These are phyloP conservation scores for Xerophyta viscosa DNA, from an alignment of 106 monocot species.

Conservation along the genomic window DNA sequence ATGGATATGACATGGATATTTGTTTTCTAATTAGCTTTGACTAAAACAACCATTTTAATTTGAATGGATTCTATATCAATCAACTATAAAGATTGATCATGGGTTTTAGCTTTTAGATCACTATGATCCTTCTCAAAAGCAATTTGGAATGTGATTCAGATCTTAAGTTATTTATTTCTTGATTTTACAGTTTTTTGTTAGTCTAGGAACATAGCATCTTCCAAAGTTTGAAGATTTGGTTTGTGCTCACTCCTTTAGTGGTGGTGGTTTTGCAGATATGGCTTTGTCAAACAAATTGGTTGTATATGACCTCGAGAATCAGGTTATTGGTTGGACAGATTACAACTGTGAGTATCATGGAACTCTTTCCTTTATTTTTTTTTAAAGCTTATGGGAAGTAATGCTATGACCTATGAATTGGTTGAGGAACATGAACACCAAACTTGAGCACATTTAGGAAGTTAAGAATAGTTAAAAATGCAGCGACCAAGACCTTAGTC, in stretches of 20 bases:
- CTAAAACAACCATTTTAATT: too few relatives aligned
- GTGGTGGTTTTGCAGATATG: constrained; percentile 39
- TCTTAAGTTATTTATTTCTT: too few relatives aligned
- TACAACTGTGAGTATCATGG: constrained; percentile 54
- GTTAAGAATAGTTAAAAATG: too few relatives aligned
- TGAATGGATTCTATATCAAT: too few relatives aligned
- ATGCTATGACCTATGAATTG: neutral
- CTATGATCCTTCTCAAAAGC: too few relatives aligned
- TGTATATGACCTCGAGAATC: constrained; percentile 68
- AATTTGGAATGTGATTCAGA: too few relatives aligned
- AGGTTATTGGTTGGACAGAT: constrained; percentile 66
- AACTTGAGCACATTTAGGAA: too few relatives aligned
- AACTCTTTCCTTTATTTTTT: constrained; percentile 2
- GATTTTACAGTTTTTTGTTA: constrained; percentile 1
- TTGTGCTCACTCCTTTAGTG: neutral
- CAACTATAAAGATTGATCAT: too few relatives aligned
- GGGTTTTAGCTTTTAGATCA: too few relatives aligned
- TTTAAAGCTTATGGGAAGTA: neutral
- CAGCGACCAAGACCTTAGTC: too few relatives aligned
- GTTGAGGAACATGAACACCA: neutral
- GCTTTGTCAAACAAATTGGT: constrained; percentile 69
- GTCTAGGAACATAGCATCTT: neutral
- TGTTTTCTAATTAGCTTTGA: too few relatives aligned
- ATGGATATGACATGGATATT: too few relatives aligned
- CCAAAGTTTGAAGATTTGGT: neutral